phyloP scores from a whole-genome alignment of 345 rosid species.

The Heritiera littoralis region DNA sequence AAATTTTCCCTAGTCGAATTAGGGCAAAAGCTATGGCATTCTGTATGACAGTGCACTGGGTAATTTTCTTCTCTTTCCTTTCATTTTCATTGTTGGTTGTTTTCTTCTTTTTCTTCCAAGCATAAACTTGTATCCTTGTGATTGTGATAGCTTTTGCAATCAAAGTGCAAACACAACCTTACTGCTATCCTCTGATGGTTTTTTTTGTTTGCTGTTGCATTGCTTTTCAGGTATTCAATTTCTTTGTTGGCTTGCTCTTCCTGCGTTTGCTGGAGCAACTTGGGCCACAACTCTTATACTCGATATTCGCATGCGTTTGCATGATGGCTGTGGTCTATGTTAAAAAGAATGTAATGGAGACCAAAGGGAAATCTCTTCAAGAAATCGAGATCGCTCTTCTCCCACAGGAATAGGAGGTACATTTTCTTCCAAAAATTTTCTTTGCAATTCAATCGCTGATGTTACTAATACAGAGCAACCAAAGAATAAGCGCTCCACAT shows the following conservation, averaged over 20 bases:
- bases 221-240: slow-evolving; percentile 77
- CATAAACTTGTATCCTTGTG: background rate
- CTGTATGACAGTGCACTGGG: slow-evolving; percentile 99
- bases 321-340: slow-evolving; percentile 81
- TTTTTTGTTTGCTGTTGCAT: background rate
- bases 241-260: slow-evolving; percentile 94
- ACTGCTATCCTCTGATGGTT: background rate
- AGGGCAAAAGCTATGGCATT: slow-evolving; percentile 97
- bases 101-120: background rate
- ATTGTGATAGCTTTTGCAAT: background rate
- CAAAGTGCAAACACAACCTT: background rate
- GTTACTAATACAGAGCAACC: background rate
- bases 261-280: slow-evolving; percentile 78
- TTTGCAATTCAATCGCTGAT: background rate
- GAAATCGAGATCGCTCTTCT: slow-evolving; percentile 97
- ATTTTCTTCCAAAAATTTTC: background rate
- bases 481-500: background rate
- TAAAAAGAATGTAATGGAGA: slow-evolving; percentile 78
- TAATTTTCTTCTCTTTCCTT: slow-evolving; percentile 35
- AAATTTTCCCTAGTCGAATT: slow-evolving; percentile 84
- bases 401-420: slow-evolving; percentile 41
- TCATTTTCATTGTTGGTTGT: background rate
- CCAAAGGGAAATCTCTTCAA: slow-evolving; percentile 96
- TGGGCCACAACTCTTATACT: slow-evolving; percentile 77
- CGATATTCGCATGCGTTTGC: slow-evolving; percentile 78